Conservation (phyloP, 805 yeast species). For the Citeromyces nyonsensis region DNA sequence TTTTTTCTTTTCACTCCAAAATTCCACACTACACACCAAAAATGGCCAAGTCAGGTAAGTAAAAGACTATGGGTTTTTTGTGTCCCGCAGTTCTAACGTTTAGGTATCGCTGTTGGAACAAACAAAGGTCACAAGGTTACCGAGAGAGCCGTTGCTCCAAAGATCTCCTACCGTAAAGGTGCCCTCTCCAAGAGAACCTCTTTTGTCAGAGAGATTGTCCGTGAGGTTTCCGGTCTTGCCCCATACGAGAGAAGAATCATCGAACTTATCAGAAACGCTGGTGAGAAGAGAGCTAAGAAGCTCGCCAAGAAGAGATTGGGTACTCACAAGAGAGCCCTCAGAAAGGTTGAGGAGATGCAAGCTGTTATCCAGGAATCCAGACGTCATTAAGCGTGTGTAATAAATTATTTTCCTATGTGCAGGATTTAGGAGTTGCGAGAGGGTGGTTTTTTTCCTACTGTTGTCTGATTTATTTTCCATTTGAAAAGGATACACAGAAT, state of each 20-base stretch:
- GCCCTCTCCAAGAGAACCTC: slow-evolving; percentile 88
- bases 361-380: slow-evolving; percentile 92
- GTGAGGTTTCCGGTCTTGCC: slow-evolving; percentile 97
- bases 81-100: slow-evolving; percentile 14
- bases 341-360: slow-evolving; percentile 98
- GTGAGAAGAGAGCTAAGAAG: slow-evolving; percentile 99
- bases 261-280: slow-evolving; percentile 98
- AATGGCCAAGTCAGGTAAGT: slow-evolving; percentile 62
- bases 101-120: slow-evolving; percentile 91
- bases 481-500: too few relatives aligned
- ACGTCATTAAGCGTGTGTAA: slow-evolving; percentile 47
- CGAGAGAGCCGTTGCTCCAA: slow-evolving; percentile 71
- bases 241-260: slow-evolving; percentile 99
- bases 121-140: slow-evolving; percentile 99
- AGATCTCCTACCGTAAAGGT: slow-evolving; percentile 94
- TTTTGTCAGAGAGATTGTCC: slow-evolving; percentile 89
- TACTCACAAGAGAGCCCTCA: slow-evolving; percentile 98
- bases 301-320: slow-evolving; percentile 99
- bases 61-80: not conserved
- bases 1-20: not conserved
- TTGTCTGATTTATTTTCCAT: too few relatives aligned
- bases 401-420: too few relatives aligned
- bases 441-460: too few relatives aligned
- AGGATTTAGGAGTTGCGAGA: too few relatives aligned
- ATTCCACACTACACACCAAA: slow-evolving; percentile 10